phyloP scores from a whole-genome alignment of 2,329 filamentous ascomycete species.

The Aspergillus floridensis region DNA sequence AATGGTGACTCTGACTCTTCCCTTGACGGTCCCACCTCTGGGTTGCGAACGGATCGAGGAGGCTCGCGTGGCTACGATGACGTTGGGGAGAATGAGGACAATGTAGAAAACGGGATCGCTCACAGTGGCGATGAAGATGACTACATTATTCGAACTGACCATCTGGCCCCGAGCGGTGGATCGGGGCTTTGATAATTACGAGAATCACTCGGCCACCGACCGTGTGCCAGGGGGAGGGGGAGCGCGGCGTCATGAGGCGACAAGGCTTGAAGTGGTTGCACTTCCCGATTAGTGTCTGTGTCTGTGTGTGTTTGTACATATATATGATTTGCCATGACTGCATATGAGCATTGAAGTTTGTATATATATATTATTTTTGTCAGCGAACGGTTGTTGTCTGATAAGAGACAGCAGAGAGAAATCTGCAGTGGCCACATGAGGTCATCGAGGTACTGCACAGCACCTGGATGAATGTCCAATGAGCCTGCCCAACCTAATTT shows the following conservation, averaged over 20 bases:
- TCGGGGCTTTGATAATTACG: background rate
- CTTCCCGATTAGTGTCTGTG: background rate
- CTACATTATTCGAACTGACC: conserved; percentile 40
- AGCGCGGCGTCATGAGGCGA: background rate
- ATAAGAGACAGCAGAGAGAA: background rate
- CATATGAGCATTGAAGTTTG: background rate
- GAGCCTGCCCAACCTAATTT: too few species aligned
- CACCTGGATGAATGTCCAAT: too few species aligned
- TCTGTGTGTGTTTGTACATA: background rate
- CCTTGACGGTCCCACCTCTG: conserved; percentile 20
- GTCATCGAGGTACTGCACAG: too few species aligned
- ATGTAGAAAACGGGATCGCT: conserved; percentile 25
- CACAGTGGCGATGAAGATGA: conserved; percentile 29
- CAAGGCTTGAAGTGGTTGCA: background rate
- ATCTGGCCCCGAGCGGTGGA: conserved; percentile 23
- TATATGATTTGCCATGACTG: conserved; percentile 2
- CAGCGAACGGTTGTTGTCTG: background rate
- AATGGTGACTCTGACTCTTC: conserved; percentile 35
- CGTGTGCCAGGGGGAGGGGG: background rate
- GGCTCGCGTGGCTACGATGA: conserved; percentile 14
- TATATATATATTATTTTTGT: background rate
- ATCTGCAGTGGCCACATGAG: too few species aligned
- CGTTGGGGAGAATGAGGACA: conserved; percentile 26
- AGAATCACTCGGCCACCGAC: background rate
- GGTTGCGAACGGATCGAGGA: background rate